Conservation (phyloP, 371 early-diverging fungal genomes). For the Apophysomyces trapeziformis region DNA sequence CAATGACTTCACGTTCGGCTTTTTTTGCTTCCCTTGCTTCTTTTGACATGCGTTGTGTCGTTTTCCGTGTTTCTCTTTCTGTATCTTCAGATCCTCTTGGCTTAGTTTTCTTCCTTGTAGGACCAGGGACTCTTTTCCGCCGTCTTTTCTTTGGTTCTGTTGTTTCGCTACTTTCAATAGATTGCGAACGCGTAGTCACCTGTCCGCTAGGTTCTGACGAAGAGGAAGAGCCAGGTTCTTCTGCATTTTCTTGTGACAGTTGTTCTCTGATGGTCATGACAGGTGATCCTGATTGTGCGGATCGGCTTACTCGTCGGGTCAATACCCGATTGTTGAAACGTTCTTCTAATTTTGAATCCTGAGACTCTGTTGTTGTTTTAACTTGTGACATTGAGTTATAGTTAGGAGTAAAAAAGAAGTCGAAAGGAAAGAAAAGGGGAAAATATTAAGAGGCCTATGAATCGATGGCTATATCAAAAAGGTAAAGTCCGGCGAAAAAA, state of each 20-base stretch:
- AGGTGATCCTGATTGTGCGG: conserved; percentile 18
- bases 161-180: conserved; percentile 17
- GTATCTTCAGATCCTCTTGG: conserved; percentile 1
- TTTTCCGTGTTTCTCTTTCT: conserved; percentile 16
- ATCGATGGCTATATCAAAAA: neutral
- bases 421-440: neutral
- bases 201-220: conserved; percentile 6
- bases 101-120: conserved; percentile 8
- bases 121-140: conserved; percentile 8
- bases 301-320: conserved; percentile 25
- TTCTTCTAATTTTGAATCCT: conserved; percentile 8
- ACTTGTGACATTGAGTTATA: neutral
- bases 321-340: conserved; percentile 19
- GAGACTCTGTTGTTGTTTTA: conserved; percentile 1
- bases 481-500: conserved; percentile 9
- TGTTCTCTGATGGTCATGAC: conserved; percentile 4
- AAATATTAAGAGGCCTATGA: neutral
- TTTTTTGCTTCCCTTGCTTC: conserved; percentile 15
- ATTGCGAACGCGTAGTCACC: conserved; percentile 24
- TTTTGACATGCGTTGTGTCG: conserved; percentile 16
- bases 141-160: conserved; percentile 16
- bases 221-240: conserved; percentile 1
- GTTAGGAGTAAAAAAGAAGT: too few relatives aligned
- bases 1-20: conserved; percentile 13
- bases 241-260: conserved; percentile 10